A percentile compares a stretch with the other conserved stretches of the same genome.
Conservation (phyloP, 2,329 filamentous ascomycete genomes). For the Emericellopsis atlantica region DNA sequence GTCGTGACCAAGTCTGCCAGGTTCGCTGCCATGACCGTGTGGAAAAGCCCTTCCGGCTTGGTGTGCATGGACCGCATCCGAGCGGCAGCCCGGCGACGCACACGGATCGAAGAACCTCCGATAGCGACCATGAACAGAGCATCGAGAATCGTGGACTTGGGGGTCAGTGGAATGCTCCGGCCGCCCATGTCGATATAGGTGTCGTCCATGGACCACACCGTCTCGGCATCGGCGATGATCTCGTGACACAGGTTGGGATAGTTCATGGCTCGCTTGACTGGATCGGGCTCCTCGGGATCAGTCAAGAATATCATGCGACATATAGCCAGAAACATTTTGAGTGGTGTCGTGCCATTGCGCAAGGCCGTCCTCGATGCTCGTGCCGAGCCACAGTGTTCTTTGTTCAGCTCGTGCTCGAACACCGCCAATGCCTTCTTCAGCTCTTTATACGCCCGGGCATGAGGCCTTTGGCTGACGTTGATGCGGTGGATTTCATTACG, state of each 20-base stretch:
- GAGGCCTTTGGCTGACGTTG: neutral
- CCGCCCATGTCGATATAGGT: neutral
- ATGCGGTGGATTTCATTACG: neutral
- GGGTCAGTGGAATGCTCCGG: neutral
- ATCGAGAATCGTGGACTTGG: neutral
- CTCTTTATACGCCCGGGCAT: neutral
- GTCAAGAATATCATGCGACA: neutral
- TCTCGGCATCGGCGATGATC: neutral
- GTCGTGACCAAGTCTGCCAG: conserved; percentile 1
- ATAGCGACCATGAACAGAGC: conserved; percentile 3
- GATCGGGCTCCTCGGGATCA: neutral
- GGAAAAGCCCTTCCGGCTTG: neutral
- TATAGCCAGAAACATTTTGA: neutral
- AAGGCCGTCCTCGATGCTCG: neutral
- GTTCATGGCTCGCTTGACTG: neutral
- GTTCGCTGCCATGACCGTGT: neutral
- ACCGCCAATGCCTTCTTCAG: neutral
- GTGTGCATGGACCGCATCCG: conserved; percentile 3
- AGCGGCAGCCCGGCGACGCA: conserved; percentile 3
- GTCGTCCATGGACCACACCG: neutral
- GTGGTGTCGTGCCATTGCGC: neutral
- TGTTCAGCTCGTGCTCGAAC: neutral
- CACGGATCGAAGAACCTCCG: neutral
- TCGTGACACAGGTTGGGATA: neutral
- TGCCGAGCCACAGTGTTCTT: neutral